Percentiles rank a stretch among this genome's conserved stretches.
phyloP scores from a whole-genome alignment of 768 basidiomycete species.

The Mycena polygramma region DNA sequence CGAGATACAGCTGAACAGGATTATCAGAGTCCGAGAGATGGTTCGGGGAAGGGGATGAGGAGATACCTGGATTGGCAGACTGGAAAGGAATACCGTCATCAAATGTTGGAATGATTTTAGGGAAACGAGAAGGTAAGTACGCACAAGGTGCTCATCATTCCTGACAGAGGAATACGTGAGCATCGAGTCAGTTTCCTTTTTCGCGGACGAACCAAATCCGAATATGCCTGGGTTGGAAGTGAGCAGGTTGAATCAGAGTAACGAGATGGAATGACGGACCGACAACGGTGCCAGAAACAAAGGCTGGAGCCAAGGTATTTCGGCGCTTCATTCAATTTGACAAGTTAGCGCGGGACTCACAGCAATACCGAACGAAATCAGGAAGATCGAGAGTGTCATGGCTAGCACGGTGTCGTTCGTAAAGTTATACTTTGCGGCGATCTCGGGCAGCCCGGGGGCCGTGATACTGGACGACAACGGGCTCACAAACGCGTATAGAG shows the following conservation, averaged over 20 bases:
- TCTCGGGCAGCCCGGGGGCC: constrained; percentile 73
- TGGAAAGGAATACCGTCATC: constrained; percentile 39
- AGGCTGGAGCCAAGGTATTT: constrained; percentile 6
- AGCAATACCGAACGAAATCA: constrained; percentile 74
- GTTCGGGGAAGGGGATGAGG: no score
- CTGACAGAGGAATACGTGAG: constrained; percentile 41
- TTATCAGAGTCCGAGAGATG: no score
- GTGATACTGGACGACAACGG: constrained; percentile 61
- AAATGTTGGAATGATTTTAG: not conserved
- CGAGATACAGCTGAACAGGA: constrained; percentile 67
- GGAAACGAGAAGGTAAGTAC: not conserved
- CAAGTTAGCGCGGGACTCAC: constrained; percentile 62
- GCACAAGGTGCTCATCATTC: constrained; percentile 69
- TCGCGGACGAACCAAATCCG: constrained; percentile 56
- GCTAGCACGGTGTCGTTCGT: constrained; percentile 64
- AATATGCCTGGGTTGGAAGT: constrained; percentile 52
- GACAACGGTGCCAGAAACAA: constrained; percentile 55
- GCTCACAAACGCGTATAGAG: constrained; percentile 54
- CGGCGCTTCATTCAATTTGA: constrained; percentile 11
- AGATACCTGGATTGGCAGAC: constrained; percentile 60
- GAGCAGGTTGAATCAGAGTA: not conserved
- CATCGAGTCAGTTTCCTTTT: not conserved
- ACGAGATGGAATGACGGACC: constrained; percentile 8
- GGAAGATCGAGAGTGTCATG: constrained; percentile 72
- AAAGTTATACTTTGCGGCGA: constrained; percentile 66